Base-by-base conservation (phyloP, 2,329 filamentous ascomycete genomes). In the Alternaria atra region DNA sequence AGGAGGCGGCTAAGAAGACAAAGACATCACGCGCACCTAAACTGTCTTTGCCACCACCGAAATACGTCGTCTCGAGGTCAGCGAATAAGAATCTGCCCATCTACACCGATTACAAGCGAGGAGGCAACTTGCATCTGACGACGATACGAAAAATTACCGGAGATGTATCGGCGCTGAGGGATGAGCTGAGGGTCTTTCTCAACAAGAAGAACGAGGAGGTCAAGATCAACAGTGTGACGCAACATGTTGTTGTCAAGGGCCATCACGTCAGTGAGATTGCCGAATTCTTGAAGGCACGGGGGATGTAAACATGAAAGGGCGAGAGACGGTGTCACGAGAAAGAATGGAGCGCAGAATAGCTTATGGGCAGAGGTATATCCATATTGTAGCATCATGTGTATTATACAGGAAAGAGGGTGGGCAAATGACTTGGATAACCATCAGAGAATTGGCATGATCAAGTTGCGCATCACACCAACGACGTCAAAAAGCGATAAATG, bases 61-160 rank as follows among this genome's bases (percentile, higher is more conserved):
- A 87, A 10, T 97, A 93, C 82, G 85, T 89, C 71, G 85, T 98
- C 66, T 83, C 84, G 52, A 90, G 93, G 63, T 94, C 92, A 3
- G 81, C 84, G 1, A 89, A 87, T 37, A 86, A 88, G 48, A 88
- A 92, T 67, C 82, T 95, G 3, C 89, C 92, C 25, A 86, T 98
- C 44, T 99, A 98, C 81, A 83, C 89, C 15, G 84, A 88, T 67
- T 83, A 81, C 66, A 94, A 92, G 81, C 85, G 88, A 12, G 93
- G 93, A 53, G 92, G 92, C 13, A 95, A 91, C 66, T 84, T 89
- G 74, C 87, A 89, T 71, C 80, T 91, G 71, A 96, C 94, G 5
- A 79, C 87, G 58, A 81, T 99, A 57, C 91, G 93, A 77, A 93
- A 91, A 79, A 85, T 94, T 51, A 88, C 92, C 58, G 95, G 95